These are phyloP conservation scores for Flaveria linearis DNA, from an alignment of 129 eudicot genomes.

Conservation along the genomic window DNA sequence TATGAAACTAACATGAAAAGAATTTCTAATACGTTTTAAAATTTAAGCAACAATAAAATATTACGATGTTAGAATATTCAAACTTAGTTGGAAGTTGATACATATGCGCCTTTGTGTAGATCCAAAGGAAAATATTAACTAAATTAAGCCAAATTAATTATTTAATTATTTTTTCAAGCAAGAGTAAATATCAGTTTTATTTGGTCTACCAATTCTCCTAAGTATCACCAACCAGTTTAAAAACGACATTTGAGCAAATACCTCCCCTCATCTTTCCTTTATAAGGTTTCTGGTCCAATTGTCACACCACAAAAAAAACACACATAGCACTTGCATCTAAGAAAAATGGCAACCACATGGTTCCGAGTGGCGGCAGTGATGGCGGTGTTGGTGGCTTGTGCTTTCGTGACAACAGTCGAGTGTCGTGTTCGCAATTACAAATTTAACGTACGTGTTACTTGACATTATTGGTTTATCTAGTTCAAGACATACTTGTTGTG, in stretches of 20 bases:
- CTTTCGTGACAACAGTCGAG: constrained; percentile 48
- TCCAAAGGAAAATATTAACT: constrained; percentile 35
- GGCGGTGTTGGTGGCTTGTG: constrained; percentile 45
- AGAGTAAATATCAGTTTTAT: neutral
- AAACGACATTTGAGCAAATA: constrained; percentile 47
- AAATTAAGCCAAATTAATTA: constrained; percentile 1
- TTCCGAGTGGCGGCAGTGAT: constrained; percentile 35
- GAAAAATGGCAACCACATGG: constrained; percentile 44
- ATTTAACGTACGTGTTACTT: constrained; percentile 53
- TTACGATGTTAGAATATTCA: neutral
- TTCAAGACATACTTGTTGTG: neutral
- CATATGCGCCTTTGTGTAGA: constrained; percentile 41
- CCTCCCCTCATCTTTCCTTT: constrained; percentile 17
- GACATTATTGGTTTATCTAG: neutral
- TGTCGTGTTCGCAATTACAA: constrained; percentile 64
- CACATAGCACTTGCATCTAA: constrained; percentile 18
- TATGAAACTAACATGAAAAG: too few relatives aligned
- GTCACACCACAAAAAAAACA: constrained; percentile 19
- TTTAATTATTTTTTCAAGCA: neutral
- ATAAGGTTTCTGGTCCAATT: constrained; percentile 28
- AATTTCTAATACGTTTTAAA: neutral
- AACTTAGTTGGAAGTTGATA: constrained; percentile 27
- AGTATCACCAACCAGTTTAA: constrained; percentile 42
- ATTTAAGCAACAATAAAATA: neutral
- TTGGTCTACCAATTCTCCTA: constrained; percentile 39